Evolutionary conservation across 192 early-diverging fungal genomes (phyloP).

Genomic region (Chytriomyces sp.): DNA sequence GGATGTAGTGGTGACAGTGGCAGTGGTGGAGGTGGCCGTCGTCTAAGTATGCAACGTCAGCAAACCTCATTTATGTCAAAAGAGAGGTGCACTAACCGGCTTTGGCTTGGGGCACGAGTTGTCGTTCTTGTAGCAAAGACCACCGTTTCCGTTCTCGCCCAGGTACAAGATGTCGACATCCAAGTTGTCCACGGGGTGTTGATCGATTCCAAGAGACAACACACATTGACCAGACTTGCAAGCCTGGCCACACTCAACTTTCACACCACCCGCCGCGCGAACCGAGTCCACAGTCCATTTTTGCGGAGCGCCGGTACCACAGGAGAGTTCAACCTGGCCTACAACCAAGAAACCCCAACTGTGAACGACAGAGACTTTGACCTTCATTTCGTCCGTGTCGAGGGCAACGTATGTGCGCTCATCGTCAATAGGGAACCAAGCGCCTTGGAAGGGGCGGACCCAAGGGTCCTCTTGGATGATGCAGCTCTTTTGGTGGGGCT

Average conservation of each 20-base stretch:
- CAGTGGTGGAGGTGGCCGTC: neutral
- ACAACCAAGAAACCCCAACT: neutral
- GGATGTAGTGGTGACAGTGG: neutral
- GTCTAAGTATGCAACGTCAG: neutral
- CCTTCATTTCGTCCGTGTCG: conserved; percentile 5
- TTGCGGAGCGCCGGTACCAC: neutral
- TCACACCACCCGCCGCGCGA: too few species aligned
- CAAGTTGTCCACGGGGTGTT: too few species aligned
- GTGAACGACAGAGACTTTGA: neutral
- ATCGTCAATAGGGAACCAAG: neutral
- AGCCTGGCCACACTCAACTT: too few species aligned
- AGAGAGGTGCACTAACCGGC: too few species aligned
- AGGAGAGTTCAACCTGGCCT: neutral
- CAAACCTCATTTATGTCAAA: neutral
- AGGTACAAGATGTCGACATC: too few species aligned
- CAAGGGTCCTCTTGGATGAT: neutral
- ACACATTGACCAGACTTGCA: too few species aligned
- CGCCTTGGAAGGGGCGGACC: neutral
- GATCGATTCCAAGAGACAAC: too few species aligned
- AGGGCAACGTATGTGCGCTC: neutral
- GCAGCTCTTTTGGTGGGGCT: neutral
- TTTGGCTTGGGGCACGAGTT: conserved; percentile 5
- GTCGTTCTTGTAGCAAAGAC: conserved; percentile 7
- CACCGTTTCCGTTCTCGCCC: too few species aligned
- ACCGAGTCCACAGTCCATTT: too few species aligned